phyloP scores from a whole-genome alignment of 768 basidiomycete species.

The Lactifluus piperatus region DNA sequence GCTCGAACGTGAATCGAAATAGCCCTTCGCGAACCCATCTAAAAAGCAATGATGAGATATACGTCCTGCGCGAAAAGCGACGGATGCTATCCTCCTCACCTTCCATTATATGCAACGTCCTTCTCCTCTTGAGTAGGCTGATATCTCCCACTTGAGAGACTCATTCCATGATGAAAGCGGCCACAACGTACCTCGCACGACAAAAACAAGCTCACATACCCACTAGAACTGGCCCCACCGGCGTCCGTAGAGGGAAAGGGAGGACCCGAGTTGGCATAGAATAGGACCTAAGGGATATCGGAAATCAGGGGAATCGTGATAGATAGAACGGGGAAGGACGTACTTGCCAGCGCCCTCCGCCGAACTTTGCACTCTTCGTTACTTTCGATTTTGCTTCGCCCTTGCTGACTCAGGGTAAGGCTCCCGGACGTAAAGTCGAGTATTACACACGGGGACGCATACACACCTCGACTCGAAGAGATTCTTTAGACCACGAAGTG shows the following conservation, averaged over 20 bases:
- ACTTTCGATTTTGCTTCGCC: slow-evolving; percentile 74
- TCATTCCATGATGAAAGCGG: neutral
- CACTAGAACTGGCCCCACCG: slow-evolving; percentile 38
- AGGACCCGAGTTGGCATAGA: slow-evolving; percentile 75
- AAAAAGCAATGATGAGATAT: neutral
- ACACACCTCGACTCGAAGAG: slow-evolving; percentile 64
- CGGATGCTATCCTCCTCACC: slow-evolving; percentile 30
- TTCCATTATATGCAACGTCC: slow-evolving; percentile 53
- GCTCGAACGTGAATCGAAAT: slow-evolving; percentile 81
- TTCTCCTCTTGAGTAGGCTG: slow-evolving; percentile 75
- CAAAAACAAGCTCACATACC: slow-evolving; percentile 68
- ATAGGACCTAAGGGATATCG: slow-evolving; percentile 47
- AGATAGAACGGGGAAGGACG: slow-evolving; percentile 19
- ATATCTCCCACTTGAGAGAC: neutral
- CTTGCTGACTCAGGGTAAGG: slow-evolving; percentile 32
- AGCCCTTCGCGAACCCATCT: slow-evolving; percentile 82
- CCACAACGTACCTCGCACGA: slow-evolving; percentile 60
- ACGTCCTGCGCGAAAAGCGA: neutral
- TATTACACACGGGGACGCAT: slow-evolving; percentile 19
- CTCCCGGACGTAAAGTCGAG: neutral
- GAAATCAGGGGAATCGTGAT: neutral
- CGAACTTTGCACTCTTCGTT: slow-evolving; percentile 68
- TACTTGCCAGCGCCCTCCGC: slow-evolving; percentile 71
- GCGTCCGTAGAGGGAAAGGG: slow-evolving; percentile 22
- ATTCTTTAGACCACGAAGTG: slow-evolving; percentile 54